Conservation (phyloP, 768 basidiomycete genomes). For the Auriscalpium vulgare region DNA sequence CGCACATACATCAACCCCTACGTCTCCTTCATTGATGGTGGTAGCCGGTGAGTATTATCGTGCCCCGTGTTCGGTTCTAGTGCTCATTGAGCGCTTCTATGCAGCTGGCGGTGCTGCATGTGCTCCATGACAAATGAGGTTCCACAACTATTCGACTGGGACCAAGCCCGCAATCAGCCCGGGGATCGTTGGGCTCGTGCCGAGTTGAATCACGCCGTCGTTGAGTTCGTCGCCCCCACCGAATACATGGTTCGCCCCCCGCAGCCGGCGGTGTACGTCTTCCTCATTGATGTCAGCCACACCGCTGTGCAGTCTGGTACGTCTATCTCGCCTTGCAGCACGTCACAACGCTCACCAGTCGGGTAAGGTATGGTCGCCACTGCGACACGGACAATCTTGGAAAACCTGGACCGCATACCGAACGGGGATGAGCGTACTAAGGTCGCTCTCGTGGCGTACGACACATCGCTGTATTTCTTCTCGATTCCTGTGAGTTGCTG, state of each 20-base stretch:
- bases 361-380: constrained; percentile 93
- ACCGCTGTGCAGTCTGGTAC: constrained; percentile 81
- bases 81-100: not conserved
- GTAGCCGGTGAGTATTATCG: constrained; percentile 57
- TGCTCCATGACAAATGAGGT: constrained; percentile 98
- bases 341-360: not conserved
- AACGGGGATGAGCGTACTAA: constrained; percentile 93
- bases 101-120: constrained; percentile 97
- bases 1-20: constrained; percentile 52
- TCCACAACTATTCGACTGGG: constrained; percentile 98
- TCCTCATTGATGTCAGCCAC: constrained; percentile 95
- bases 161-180: constrained; percentile 86
- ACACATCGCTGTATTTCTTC: constrained; percentile 93
- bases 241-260: constrained; percentile 99
- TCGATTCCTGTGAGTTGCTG: constrained; percentile 63
- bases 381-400: constrained; percentile 92
- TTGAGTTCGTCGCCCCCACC: constrained; percentile 95
- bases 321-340: constrained; percentile 11
- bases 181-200: constrained; percentile 92
- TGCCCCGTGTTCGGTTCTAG: no score
- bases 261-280: constrained; percentile 94
- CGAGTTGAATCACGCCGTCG: constrained; percentile 89
- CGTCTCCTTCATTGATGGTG: constrained; percentile 78
- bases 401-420: constrained; percentile 90
- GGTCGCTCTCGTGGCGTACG: constrained; percentile 87